These are phyloP conservation scores for Amoebophrya sp. DNA, from an alignment of 169 alveolate genomes.

Conservation along the genomic window DNA sequence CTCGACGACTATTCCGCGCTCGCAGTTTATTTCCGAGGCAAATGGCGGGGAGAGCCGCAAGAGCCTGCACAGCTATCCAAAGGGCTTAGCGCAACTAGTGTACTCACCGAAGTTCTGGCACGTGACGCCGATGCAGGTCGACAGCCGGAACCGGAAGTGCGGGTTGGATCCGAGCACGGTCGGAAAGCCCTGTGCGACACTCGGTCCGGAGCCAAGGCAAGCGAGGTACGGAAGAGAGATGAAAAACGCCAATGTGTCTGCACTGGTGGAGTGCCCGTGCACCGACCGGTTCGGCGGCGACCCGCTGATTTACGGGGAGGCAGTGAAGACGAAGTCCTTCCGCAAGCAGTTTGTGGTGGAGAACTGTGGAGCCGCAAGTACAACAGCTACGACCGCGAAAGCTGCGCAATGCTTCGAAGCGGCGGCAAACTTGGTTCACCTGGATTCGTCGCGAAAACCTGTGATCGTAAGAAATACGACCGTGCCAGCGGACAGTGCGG, in stretches of 20 bases:
- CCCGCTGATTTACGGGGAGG: not conserved
- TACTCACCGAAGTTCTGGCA: not conserved
- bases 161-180: not conserved
- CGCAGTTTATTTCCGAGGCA: not conserved
- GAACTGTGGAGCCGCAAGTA: no score
- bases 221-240: not conserved
- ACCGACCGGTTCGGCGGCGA: not conserved
- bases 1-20: not conserved
- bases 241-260: no score
- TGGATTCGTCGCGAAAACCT: not conserved
- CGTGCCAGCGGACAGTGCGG: not conserved
- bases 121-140: conserved; percentile 22
- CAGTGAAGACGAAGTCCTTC: not conserved
- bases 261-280: not conserved
- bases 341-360: not conserved
- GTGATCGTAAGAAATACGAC: not conserved
- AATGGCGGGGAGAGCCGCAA: not conserved
- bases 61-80: not conserved
- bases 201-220: not conserved
- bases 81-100: not conserved
- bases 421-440: not conserved
- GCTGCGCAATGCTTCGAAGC: not conserved
- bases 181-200: no score
- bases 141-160: not conserved
- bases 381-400: not conserved